Evolutionary conservation across 2,329 filamentous ascomycete genomes (phyloP), one percentile per base, ranked within the genome.

Genomic region (Hymenotorrendiella dingleyae): DNA sequence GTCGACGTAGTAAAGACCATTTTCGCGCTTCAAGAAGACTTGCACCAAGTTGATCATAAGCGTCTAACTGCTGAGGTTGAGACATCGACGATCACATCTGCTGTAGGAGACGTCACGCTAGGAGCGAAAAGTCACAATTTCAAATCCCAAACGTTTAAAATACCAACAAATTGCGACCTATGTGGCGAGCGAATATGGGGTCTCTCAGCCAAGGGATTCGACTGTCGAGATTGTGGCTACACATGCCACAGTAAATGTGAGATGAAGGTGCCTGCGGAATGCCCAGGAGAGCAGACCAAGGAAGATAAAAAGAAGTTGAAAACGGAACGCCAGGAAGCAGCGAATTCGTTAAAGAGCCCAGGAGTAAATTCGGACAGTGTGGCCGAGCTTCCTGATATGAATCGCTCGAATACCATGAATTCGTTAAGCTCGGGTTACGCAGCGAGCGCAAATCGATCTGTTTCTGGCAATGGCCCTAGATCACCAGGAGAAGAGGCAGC

Each of bases 201-300:
- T 1, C 66, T 98, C 29, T 94, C 88, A 22, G 91, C 93, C 27
- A 98, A 98, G 67, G 93, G 93, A 0, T 94, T 95, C 60, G 90
- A 94, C 62, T 98, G 93, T 60, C 80, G 85, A 54, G 91, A 97
- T 63, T 98, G 93, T 59, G 93, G 94, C 24, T 98, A 96, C 67
- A 96, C 90, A 2, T 98, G 93, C 61, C 93, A 98, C 67, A 94
- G 83, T 71, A 98, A 98, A 68, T 98, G 93, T 63, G 88, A 98
- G 69, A 93, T 98, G 84, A 98, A 97, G 66, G 93, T 97, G 0
- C 89, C 93, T 0, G 86, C 93, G 6, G 87, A 95, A 61, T 98
- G 93, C 60, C 93, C 93, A 0, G 93, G 93, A 37, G 93, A 97
- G 60, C 80, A 93, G 61, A 83, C 74, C 50, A 98, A 97, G 65